These are phyloP conservation scores for Cryptococcus neoformans DNA, from an alignment of 1,284 basidiomycete genomes.

Conservation along the genomic window DNA sequence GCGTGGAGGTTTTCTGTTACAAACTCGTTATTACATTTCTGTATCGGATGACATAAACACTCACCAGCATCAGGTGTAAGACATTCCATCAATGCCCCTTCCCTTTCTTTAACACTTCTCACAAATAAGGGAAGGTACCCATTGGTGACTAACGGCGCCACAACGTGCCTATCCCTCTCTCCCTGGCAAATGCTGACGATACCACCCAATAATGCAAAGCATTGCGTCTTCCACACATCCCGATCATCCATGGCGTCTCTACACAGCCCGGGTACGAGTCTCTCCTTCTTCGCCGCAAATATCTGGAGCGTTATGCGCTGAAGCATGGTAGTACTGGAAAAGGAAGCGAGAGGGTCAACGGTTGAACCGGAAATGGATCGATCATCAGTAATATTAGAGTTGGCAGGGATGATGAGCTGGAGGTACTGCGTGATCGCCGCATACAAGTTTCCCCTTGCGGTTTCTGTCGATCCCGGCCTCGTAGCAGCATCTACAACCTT, in stretches of 20 bases:
- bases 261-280: slow-evolving; percentile 71
- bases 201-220: slow-evolving; percentile 59
- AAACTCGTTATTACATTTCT: not conserved
- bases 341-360: slow-evolving; percentile 13
- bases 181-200: slow-evolving; percentile 52
- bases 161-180: slow-evolving; percentile 47
- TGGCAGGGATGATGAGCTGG: slow-evolving; percentile 56
- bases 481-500: slow-evolving; percentile 72
- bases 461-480: slow-evolving; percentile 73
- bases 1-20: slow-evolving; percentile 79
- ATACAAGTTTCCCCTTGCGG: slow-evolving; percentile 96
- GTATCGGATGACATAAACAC: slow-evolving; percentile 21
- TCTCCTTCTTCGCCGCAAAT: slow-evolving; percentile 59
- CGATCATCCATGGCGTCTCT: slow-evolving; percentile 91
- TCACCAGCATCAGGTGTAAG: slow-evolving; percentile 84
- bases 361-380: slow-evolving; percentile 9
- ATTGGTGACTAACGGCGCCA: slow-evolving; percentile 64
- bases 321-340: slow-evolving; percentile 42
- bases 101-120: slow-evolving; percentile 75
- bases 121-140: slow-evolving; percentile 84
- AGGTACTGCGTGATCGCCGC: slow-evolving; percentile 85
- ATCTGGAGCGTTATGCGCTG: slow-evolving; percentile 62
- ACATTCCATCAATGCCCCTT: slow-evolving; percentile 71
- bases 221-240: slow-evolving; percentile 89
- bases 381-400: slow-evolving; percentile 8